phyloP scores from a whole-genome alignment of 2,329 filamentous ascomycete species.

The Dendryphion nanum region DNA sequence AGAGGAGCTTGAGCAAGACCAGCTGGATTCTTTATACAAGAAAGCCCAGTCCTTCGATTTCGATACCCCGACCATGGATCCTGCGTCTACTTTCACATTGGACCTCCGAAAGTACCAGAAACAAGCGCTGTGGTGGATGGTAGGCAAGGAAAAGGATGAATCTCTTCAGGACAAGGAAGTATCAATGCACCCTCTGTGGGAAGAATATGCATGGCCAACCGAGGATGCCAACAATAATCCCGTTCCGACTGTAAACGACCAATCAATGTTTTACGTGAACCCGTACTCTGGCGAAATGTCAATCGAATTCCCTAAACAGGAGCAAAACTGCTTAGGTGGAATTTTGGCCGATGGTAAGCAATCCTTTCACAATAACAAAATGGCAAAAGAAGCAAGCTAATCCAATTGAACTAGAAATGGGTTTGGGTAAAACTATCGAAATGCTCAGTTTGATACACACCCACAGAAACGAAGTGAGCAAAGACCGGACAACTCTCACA shows the following conservation, averaged over 20 bases:
- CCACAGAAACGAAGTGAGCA: constrained; percentile 61
- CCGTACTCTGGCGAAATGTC: constrained; percentile 95
- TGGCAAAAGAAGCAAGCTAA: too few relatives aligned
- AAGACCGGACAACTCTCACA: constrained; percentile 35
- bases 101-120: constrained; percentile 88
- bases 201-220: constrained; percentile 86
- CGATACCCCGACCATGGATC: constrained; percentile 81
- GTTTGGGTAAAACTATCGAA: constrained; percentile 95
- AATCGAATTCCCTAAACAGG: constrained; percentile 85
- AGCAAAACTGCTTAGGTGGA: constrained; percentile 91
- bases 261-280: constrained; percentile 86
- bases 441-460: constrained; percentile 94
- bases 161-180: constrained; percentile 64
- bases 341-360: constrained; percentile 72
- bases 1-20: constrained; percentile 89
- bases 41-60: constrained; percentile 98
- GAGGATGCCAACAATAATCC: constrained; percentile 85
- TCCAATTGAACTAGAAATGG: constrained; percentile 72
- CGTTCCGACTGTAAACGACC: constrained; percentile 62
- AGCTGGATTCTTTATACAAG: constrained; percentile 88
- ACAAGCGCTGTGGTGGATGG: constrained; percentile 95
- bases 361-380: neutral
- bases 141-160: constrained; percentile 83
- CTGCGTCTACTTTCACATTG: constrained; percentile 78
- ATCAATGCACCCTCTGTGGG: constrained; percentile 97